phyloP scores from a whole-genome alignment of 345 rosid genomes.

The Aurinia saxatilis region DNA sequence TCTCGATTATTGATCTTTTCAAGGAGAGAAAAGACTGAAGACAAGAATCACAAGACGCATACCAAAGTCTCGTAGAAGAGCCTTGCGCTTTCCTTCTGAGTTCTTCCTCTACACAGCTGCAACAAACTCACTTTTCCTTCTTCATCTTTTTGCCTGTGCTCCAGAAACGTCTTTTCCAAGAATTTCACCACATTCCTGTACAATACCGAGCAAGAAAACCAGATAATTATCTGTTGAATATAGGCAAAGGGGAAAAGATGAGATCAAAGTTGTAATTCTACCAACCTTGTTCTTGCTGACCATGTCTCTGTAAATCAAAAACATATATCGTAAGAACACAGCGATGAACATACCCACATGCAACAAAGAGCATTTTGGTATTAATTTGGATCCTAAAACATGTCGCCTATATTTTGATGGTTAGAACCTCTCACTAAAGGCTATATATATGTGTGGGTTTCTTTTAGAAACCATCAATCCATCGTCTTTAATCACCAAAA shows the following conservation, averaged over 20 bases:
- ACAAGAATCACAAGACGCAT: slow-evolving; percentile 10
- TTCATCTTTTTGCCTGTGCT: slow-evolving; percentile 30
- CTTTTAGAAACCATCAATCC: background rate
- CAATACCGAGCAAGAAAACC: slow-evolving; percentile 33
- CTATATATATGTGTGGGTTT: background rate
- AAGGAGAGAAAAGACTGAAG: background rate
- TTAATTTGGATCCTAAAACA: background rate
- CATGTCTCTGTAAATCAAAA: slow-evolving; percentile 48
- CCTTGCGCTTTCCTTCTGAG: slow-evolving; percentile 51
- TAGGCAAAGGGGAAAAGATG: background rate
- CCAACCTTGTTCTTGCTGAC: slow-evolving; percentile 52
- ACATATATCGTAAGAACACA: slow-evolving; percentile 10
- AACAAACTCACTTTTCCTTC: slow-evolving; percentile 48
- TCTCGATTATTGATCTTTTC: background rate
- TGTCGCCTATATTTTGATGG: background rate
- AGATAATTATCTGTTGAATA: background rate
- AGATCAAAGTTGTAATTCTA: background rate
- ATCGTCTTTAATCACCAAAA: background rate
- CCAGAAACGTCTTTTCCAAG: slow-evolving; percentile 39
- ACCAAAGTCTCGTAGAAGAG: slow-evolving; percentile 92
- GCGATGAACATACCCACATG: slow-evolving; percentile 30
- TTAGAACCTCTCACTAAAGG: background rate
- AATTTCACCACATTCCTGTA: slow-evolving; percentile 47
- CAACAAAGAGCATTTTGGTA: background rate
- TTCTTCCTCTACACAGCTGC: slow-evolving; percentile 45